These are phyloP conservation scores for Ogataea corticis DNA, from an alignment of 805 yeast species.

Conservation along the genomic window DNA sequence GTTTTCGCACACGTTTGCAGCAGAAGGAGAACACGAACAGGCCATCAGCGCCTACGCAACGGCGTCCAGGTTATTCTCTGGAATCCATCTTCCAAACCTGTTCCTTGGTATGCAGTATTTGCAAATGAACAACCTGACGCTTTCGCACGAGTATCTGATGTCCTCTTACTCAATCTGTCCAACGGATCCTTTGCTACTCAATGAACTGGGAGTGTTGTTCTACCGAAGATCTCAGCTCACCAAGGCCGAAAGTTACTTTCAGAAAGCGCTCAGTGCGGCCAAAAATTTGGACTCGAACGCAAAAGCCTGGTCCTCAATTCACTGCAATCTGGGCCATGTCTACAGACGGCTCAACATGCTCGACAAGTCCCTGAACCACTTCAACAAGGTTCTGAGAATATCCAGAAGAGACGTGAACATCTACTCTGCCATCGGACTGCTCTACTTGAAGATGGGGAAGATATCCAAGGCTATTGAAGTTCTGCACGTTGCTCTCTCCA, in stretches of 20 bases:
- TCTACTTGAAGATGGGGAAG: constrained; percentile 70
- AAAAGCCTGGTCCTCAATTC: constrained; percentile 81
- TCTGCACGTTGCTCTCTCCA: constrained; percentile 78
- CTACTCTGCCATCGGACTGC: constrained; percentile 81
- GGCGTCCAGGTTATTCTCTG: constrained; percentile 88
- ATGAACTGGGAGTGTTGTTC: constrained; percentile 90
- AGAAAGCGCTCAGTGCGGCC: constrained; percentile 71
- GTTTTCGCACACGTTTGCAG: constrained; percentile 96
- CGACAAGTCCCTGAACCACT: constrained; percentile 70
- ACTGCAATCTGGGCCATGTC: constrained; percentile 86
- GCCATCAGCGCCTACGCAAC: constrained; percentile 97
- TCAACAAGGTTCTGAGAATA: constrained; percentile 70
- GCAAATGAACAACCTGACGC: constrained; percentile 76
- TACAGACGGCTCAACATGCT: constrained; percentile 65
- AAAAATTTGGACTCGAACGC: constrained; percentile 72
- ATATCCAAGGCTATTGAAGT: constrained; percentile 67
- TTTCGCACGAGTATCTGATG: constrained; percentile 83
- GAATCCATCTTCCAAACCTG: constrained; percentile 84
- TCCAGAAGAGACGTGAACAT: constrained; percentile 70
- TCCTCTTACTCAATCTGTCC: constrained; percentile 78
- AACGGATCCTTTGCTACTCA: constrained; percentile 81
- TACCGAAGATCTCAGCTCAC: constrained; percentile 70
- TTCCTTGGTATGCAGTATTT: constrained; percentile 96
- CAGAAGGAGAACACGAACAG: constrained; percentile 98
- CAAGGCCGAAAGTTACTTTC: constrained; percentile 70